Percentiles rank a stretch among this genome's conserved stretches.
phyloP scores from a whole-genome alignment of 345 rosid genomes.

The Murraya paniculata region DNA sequence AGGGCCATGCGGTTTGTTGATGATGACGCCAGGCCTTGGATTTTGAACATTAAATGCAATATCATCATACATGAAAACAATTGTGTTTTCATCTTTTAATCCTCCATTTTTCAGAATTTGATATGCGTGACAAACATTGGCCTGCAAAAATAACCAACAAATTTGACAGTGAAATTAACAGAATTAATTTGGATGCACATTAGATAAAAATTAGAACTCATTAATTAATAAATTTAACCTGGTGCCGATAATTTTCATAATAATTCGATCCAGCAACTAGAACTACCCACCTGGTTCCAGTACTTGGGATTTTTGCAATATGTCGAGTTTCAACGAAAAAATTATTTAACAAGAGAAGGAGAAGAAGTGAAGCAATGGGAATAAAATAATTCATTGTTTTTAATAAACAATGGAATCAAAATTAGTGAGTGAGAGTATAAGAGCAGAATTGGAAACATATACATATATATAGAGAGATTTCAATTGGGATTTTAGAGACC shows the following conservation, averaged over 20 bases:
- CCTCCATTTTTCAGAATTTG: slow-evolving; percentile 56
- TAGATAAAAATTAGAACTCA: not conserved
- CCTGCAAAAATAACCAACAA: slow-evolving; percentile 31
- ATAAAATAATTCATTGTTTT: not conserved
- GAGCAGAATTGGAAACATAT: not conserved
- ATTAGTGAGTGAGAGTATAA: not conserved
- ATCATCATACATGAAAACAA: slow-evolving; percentile 83
- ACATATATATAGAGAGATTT: not conserved
- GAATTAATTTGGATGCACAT: not conserved
- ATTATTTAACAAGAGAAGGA: not conserved
- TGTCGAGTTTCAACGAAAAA: not conserved
- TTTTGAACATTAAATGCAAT: slow-evolving; percentile 41
- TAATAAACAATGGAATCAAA: not conserved
- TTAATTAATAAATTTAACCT: slow-evolving; percentile 31
- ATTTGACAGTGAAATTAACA: not conserved
- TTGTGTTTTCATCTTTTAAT: slow-evolving; percentile 61
- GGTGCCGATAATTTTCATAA: slow-evolving; percentile 64
- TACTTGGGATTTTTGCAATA: not conserved
- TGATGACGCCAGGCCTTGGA: slow-evolving; percentile 63
- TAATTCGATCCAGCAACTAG: slow-evolving; percentile 60
- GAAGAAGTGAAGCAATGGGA: not conserved
- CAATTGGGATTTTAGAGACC: not conserved
- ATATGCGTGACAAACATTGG: slow-evolving; percentile 77
- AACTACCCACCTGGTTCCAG: slow-evolving; percentile 66
- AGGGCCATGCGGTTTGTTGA: slow-evolving; percentile 53